Evolutionary conservation across 1,284 basidiomycete species (phyloP).

Genomic region (Inonotus obliquus): DNA sequence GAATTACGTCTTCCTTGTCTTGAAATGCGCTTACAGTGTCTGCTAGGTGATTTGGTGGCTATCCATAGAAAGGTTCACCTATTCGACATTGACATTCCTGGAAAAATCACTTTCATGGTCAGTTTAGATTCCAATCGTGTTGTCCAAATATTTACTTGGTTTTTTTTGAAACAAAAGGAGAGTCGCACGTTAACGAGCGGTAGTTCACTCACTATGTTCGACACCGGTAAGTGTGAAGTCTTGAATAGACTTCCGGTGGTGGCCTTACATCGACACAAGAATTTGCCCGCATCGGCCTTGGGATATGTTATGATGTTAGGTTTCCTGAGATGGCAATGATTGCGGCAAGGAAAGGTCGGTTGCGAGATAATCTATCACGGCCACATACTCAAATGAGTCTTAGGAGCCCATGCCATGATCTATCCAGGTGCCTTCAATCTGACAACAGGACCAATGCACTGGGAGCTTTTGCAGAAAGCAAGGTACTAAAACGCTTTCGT

Average conservation of each 20-base stretch:
- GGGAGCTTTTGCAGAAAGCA: constrained; percentile 88
- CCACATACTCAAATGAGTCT: background rate
- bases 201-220: constrained; percentile 73
- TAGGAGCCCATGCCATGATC: constrained; percentile 85
- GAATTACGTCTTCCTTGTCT: constrained; percentile 16
- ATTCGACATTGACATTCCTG: constrained; percentile 98
- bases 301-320: constrained; percentile 89
- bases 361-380: background rate
- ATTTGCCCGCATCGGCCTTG: constrained; percentile 86
- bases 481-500: constrained; percentile 43
- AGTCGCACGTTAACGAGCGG: constrained; percentile 91
- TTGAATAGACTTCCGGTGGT: background rate
- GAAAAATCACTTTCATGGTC: constrained; percentile 95
- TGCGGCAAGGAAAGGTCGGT: constrained; percentile 76
- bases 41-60: constrained; percentile 61
- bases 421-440: constrained; percentile 90
- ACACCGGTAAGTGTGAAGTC: constrained; percentile 60
- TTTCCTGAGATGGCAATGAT: constrained; percentile 96
- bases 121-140: constrained; percentile 16
- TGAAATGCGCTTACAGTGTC: constrained; percentile 1
- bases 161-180: constrained; percentile 50
- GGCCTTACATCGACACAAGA: constrained; percentile 37
- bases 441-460: constrained; percentile 95
- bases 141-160: background rate
- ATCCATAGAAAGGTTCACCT: constrained; percentile 94